Conservation (phyloP, 2,329 filamentous ascomycete species). For the Cercospora janseana region DNA sequence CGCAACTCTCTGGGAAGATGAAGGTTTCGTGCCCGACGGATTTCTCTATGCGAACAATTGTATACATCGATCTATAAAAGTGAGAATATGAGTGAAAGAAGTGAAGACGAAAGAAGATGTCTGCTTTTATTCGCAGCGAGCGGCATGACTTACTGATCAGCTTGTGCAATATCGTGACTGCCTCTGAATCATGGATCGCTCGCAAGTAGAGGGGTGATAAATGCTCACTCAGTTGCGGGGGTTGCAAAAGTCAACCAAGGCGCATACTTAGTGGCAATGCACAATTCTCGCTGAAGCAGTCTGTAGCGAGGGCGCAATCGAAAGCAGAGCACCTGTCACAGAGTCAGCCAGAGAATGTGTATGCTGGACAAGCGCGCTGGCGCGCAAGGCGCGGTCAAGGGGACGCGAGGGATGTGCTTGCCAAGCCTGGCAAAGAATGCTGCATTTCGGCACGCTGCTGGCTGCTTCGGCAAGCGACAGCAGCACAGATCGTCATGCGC, state of each 20-base stretch:
- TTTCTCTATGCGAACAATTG: too few relatives aligned
- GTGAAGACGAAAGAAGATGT: background rate
- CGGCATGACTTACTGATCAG: background rate
- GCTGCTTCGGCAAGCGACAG: conserved; percentile 2
- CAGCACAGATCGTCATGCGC: conserved; percentile 5
- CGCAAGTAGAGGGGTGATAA: too few relatives aligned
- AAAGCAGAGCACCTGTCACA: background rate
- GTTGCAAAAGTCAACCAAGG: too few relatives aligned
- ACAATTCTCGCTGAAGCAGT: too few relatives aligned
- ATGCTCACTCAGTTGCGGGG: too few relatives aligned
- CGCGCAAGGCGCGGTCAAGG: background rate
- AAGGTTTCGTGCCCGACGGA: too few relatives aligned
- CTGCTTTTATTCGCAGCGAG: conserved; percentile 21
- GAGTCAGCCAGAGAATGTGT: conserved; percentile 1
- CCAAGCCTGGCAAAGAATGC: conserved; percentile 11
- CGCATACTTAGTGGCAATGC: too few relatives aligned
- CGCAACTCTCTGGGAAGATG: too few relatives aligned
- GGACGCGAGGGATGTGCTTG: conserved; percentile 11
- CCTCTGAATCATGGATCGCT: background rate
- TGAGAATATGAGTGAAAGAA: background rate
- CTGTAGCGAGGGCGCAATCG: background rate
- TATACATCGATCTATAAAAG: background rate
- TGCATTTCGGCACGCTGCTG: conserved; percentile 3
- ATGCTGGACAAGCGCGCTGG: too few relatives aligned
- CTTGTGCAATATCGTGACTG: background rate